Evolutionary conservation across 1,284 basidiomycete genomes (phyloP).

Genomic region (Lentinus polychrous): DNA sequence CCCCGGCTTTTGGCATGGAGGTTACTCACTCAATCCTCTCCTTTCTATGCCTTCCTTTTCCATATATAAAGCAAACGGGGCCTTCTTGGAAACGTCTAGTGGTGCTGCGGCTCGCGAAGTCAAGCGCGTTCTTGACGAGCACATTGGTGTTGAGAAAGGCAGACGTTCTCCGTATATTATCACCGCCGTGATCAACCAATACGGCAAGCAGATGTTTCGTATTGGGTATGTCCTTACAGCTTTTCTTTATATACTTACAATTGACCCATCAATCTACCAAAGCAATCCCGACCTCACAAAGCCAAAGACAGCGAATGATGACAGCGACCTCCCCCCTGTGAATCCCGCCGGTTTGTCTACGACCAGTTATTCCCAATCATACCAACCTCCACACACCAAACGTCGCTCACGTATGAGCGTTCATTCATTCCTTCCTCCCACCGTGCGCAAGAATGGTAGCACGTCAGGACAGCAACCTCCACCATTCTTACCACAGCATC

Average conservation of each 20-base stretch:
- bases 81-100: constrained; percentile 72
- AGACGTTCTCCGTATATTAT: constrained; percentile 72
- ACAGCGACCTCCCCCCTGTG: constrained; percentile 16
- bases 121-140: constrained; percentile 65
- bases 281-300: not conserved
- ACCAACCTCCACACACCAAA: constrained; percentile 23
- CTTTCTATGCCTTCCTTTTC: not conserved
- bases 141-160: constrained; percentile 55
- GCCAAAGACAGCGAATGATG: constrained; percentile 19
- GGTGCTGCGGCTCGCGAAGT: constrained; percentile 65
- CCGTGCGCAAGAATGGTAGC: constrained; percentile 39
- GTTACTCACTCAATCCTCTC: not conserved
- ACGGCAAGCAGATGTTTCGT: constrained; percentile 68
- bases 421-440: constrained; percentile 49
- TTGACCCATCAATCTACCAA: not conserved
- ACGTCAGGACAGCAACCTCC: constrained; percentile 14
- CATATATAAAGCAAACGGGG: constrained; percentile 40
- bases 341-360: constrained; percentile 11
- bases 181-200: constrained; percentile 70
- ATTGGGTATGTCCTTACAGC: constrained; percentile 48
- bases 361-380: constrained; percentile 10
- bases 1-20: not conserved
- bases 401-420: constrained; percentile 64
- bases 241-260: not conserved
- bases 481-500: constrained; percentile 7